These are phyloP conservation scores for Ballota nigra DNA, from an alignment of 257 asterid species.

Conservation along the genomic window DNA sequence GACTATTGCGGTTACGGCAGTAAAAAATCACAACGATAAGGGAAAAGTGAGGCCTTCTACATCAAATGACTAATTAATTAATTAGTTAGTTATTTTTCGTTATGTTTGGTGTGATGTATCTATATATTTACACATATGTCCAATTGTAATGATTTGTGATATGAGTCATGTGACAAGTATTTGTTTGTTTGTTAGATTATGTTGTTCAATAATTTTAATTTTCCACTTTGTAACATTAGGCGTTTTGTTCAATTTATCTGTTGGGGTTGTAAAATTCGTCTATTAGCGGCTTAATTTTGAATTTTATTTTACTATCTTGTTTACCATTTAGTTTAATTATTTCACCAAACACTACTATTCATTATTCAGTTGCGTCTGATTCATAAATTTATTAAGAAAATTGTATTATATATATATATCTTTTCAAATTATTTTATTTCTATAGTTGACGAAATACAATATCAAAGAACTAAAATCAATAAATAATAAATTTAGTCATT, in stretches of 20 bases:
- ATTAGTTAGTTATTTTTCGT: neutral
- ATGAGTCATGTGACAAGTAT: neutral
- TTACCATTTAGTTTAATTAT: too few relatives aligned
- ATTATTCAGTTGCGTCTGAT: neutral
- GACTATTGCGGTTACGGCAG: constrained; percentile 6
- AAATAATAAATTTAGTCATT: too few relatives aligned
- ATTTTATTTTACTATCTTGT: neutral
- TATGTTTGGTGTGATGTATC: neutral
- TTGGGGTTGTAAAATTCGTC: neutral
- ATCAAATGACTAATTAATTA: neutral
- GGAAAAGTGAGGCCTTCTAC: constrained; percentile 13
- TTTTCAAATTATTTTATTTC: too few relatives aligned
- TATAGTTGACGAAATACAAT: neutral
- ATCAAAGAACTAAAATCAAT: neutral
- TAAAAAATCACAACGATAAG: constrained; percentile 23
- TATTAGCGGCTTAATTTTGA: neutral
- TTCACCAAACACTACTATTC: neutral
- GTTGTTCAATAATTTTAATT: neutral
- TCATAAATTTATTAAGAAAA: neutral
- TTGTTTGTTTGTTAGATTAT: neutral
- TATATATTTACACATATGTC: neutral
- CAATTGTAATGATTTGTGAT: neutral
- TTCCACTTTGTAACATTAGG: neutral
- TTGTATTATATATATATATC: neutral
- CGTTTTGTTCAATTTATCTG: neutral